A percentile compares a stretch with the other conserved stretches of the same genome.
Evolutionary conservation across 805 yeast genomes (phyloP).

Genomic region (Yarrowia divulgata): DNA sequence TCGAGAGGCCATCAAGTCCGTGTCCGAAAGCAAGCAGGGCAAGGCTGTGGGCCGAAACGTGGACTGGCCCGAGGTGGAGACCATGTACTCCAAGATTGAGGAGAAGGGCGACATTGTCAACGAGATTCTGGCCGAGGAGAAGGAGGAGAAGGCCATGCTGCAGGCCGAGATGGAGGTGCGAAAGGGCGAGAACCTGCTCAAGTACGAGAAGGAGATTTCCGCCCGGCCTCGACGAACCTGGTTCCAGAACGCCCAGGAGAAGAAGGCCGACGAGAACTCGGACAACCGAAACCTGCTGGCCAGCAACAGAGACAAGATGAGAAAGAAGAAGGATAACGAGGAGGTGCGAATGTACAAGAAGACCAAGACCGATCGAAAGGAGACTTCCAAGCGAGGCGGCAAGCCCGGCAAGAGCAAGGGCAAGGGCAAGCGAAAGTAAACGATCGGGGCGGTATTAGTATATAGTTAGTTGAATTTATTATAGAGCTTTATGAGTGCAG

Average conservation of each 20-base stretch:
- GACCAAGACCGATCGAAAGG: conserved; percentile 73
- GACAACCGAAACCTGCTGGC: conserved; percentile 39
- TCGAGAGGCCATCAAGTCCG: conserved; percentile 83
- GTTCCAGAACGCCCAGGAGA: conserved; percentile 76
- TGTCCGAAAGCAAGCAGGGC: conserved; percentile 55
- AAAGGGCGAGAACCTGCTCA: conserved; percentile 84
- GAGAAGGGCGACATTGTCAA: conserved; percentile 66
- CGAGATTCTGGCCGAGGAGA: conserved; percentile 86
- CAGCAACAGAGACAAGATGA: conserved; percentile 54
- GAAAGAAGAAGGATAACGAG: conserved; percentile 69
- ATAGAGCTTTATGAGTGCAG: neutral
- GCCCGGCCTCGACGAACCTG: conserved; percentile 95
- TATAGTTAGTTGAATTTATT: conserved; percentile 14
- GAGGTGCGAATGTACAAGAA: conserved; percentile 72
- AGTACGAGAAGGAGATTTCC: conserved; percentile 79
- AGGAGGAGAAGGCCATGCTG: conserved; percentile 82
- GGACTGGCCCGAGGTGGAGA: conserved; percentile 87
- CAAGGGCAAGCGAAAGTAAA: conserved; percentile 45
- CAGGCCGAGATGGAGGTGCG: conserved; percentile 90
- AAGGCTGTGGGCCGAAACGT: conserved; percentile 79
- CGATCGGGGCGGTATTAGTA: conserved; percentile 41
- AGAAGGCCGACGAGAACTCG: conserved; percentile 48
- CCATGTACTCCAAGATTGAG: conserved; percentile 65
- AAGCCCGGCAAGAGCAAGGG: conserved; percentile 47
- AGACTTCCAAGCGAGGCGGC: conserved; percentile 52